phyloP scores from a whole-genome alignment of 2,329 filamentous ascomycete species.

The Fusarium sp. region DNA sequence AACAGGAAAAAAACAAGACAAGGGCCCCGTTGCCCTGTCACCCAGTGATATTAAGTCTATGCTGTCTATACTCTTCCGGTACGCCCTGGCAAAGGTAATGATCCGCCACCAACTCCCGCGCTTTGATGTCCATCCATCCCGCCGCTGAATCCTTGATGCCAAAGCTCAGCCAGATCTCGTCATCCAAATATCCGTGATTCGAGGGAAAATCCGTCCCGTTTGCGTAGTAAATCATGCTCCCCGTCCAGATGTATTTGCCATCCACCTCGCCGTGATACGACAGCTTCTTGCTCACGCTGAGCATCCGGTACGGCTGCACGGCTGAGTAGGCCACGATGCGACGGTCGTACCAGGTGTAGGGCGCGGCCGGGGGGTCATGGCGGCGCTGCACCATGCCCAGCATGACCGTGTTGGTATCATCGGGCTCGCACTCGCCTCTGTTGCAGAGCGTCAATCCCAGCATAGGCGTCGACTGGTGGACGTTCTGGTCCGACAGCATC shows the following conservation, averaged over 20 bases:
- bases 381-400: constrained; percentile 41
- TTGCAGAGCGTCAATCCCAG: constrained; percentile 41
- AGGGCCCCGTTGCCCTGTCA: no score
- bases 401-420: constrained; percentile 38
- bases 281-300: constrained; percentile 44
- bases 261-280: constrained; percentile 42
- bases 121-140: constrained; percentile 43
- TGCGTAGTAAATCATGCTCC: constrained; percentile 37
- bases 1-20: no score
- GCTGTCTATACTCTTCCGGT: constrained; percentile 29
- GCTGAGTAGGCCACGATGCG: constrained; percentile 39
- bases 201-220: constrained; percentile 30
- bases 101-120: constrained; percentile 37
- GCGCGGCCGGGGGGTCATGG: constrained; percentile 20
- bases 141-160: constrained; percentile 40
- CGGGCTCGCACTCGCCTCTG: constrained; percentile 33
- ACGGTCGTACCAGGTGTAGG: constrained; percentile 40
- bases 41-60: constrained; percentile 31
- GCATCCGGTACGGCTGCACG: constrained; percentile 37
- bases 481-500: constrained; percentile 27
- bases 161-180: constrained; percentile 45
- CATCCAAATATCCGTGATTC: constrained; percentile 40
- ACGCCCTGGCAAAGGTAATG: constrained; percentile 41
- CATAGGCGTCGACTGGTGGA: constrained; percentile 45
- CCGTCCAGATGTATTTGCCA: constrained; percentile 39